Percentiles rank a stretch among this genome's conserved stretches.
Evolutionary conservation across 2,329 filamentous ascomycete species (phyloP).

Genomic region (Pyrenophora seminiperda): DNA sequence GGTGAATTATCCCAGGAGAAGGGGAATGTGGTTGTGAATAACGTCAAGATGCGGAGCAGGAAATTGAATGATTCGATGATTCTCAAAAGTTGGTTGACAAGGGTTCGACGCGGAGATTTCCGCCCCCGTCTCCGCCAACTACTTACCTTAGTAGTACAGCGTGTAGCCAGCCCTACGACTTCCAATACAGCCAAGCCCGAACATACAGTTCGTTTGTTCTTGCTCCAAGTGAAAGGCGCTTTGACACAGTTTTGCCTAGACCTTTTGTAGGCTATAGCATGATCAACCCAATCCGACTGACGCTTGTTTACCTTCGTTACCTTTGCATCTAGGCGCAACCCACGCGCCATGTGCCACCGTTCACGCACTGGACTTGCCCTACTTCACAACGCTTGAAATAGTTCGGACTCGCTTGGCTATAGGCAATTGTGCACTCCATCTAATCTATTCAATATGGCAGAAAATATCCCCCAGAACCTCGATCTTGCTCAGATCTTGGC

Average conservation of each 20-base stretch:
- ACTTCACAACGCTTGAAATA: conserved; percentile 1
- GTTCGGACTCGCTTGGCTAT: not conserved
- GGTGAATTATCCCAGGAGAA: conserved; percentile 5
- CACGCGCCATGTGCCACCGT: conserved; percentile 18
- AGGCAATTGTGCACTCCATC: not conserved
- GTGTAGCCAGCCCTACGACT: conserved; percentile 6
- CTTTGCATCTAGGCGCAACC: conserved; percentile 10
- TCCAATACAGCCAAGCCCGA: not conserved
- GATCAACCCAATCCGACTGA: not conserved
- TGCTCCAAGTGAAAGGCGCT: not conserved
- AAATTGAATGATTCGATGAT: conserved; percentile 37
- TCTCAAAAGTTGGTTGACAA: conserved; percentile 42
- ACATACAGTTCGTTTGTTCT: not conserved
- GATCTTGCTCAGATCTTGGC: conserved; percentile 44
- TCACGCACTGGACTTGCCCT: not conserved
- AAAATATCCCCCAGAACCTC: conserved; percentile 29
- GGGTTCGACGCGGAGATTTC: conserved; percentile 40
- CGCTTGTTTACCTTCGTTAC: conserved; percentile 11
- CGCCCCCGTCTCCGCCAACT: conserved; percentile 15
- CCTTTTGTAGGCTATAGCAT: not conserved
- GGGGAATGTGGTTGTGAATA: conserved; percentile 15
- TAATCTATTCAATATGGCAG: conserved; percentile 37
- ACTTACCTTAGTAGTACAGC: conserved; percentile 1
- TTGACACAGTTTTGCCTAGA: not conserved
- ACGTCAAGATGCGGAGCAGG: conserved; percentile 25